Evolutionary conservation across 2,329 filamentous ascomycete genomes (phyloP).

Genomic region (Fusarium nematophilum): DNA sequence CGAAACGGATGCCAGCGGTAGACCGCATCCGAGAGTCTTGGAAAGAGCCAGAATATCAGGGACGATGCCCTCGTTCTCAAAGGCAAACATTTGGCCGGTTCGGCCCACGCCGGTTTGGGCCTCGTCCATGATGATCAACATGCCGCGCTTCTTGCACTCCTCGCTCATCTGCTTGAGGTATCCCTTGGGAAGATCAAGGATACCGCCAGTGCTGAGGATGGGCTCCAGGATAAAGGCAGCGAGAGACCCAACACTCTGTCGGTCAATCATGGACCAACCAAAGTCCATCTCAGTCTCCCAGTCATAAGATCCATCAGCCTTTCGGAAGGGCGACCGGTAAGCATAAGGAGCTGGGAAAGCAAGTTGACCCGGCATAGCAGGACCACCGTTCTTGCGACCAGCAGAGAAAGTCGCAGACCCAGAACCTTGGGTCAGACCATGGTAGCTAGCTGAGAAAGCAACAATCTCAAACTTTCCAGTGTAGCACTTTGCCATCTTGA

Average conservation of each 20-base stretch:
- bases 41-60: slow-evolving; percentile 46
- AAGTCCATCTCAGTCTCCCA: slow-evolving; percentile 74
- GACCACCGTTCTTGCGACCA: slow-evolving; percentile 59
- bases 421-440: slow-evolving; percentile 68
- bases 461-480: slow-evolving; percentile 75
- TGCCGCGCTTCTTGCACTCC: slow-evolving; percentile 64
- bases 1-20: slow-evolving; percentile 62
- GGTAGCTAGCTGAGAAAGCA: slow-evolving; percentile 67
- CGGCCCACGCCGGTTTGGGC: slow-evolving; percentile 69
- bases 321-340: slow-evolving; percentile 71
- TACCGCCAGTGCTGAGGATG: slow-evolving; percentile 65
- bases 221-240: slow-evolving; percentile 67
- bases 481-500: slow-evolving; percentile 71
- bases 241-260: slow-evolving; percentile 67
- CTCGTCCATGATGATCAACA: slow-evolving; percentile 70
- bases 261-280: slow-evolving; percentile 70
- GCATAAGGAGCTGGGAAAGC: slow-evolving; percentile 69
- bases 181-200: slow-evolving; percentile 15
- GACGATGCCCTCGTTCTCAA: slow-evolving; percentile 53
- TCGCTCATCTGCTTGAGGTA: slow-evolving; percentile 31
- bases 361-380: slow-evolving; percentile 65
- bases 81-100: slow-evolving; percentile 68
- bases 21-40: slow-evolving; percentile 65
- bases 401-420: slow-evolving; percentile 64
- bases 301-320: slow-evolving; percentile 69